Conservation (phyloP, 192 early-diverging fungal species). For the Gigaspora rosea region DNA sequence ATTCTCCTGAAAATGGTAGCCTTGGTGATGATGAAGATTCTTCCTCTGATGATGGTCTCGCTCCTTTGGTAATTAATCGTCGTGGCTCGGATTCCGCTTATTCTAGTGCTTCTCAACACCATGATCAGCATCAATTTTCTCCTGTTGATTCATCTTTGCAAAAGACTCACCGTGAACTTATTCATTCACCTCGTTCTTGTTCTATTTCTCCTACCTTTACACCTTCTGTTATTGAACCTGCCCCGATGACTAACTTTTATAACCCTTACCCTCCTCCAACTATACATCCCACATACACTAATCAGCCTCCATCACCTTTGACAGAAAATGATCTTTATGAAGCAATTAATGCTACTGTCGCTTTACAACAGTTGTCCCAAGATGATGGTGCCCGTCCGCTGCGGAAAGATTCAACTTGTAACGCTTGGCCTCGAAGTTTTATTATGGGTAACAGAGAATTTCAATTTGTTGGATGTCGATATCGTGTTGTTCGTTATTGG, state of each 20-base stretch:
- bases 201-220: not conserved
- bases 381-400: slow-evolving; percentile 14
- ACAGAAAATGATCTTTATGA: slow-evolving; percentile 17
- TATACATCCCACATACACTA: not conserved
- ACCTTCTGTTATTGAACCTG: not conserved
- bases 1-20: slow-evolving; percentile 2
- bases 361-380: slow-evolving; percentile 16
- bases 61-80: not conserved
- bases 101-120: slow-evolving; percentile 16
- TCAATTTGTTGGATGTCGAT: slow-evolving; percentile 22
- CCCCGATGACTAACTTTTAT: not conserved
- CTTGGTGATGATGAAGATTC: slow-evolving; percentile 23
- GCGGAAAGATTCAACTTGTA: not conserved
- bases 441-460: slow-evolving; percentile 22
- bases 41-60: not conserved
- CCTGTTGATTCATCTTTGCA: not conserved
- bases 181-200: not conserved
- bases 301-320: slow-evolving; percentile 15
- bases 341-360: slow-evolving; percentile 6
- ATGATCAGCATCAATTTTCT: slow-evolving; percentile 8
- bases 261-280: slow-evolving; percentile 1
- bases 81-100: slow-evolving; percentile 11
- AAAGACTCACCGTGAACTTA: not conserved
- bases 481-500: slow-evolving; percentile 29
- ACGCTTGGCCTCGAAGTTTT: slow-evolving; percentile 24